Base-by-base conservation (phyloP, 441 rosid genomes). In the Omphalea diandra region DNA sequence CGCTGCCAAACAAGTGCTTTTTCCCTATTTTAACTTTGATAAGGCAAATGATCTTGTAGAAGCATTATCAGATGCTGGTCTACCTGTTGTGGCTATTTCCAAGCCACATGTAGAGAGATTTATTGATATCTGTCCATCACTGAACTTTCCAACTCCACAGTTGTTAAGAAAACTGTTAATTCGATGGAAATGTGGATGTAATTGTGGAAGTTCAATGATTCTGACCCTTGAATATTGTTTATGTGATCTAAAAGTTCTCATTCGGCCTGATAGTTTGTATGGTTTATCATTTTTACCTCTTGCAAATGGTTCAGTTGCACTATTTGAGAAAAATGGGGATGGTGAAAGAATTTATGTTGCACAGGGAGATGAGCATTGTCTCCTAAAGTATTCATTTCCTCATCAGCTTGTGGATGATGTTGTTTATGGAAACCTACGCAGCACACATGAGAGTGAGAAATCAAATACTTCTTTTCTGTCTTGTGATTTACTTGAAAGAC, bases 201-300 rank as follows among this genome's bases (percentile, higher is more conserved):
- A 70, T 81, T 85, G 88, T 67, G 79, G 88, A 72, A 80, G 54
- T 81, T 94, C 90, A 71, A 83, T 85, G 82, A 73, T 88, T 65
- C 79, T 93, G 83, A 80, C 92, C 69, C 91, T 95, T 77, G 99
- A 95, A 71, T 95, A 95, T 82, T 95, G 99, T 83, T 85, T 95
- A 69, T 84, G 85, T 87, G 99, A 93, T 84, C 81, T 84, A 61
- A 65, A 77, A 71, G 74, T 75, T 80, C 88, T 92, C 31, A 75
- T 73, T 81, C 80, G 63, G 62, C 79, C 78, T 60, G 87, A 85
- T 65, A 69, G 68, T 78, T 76, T 95, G 77, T 86, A 80, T 79
- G 98, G 98, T 78, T 82, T 95, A 83, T 86, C 94, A 70, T 77
- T 95, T 84, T 76, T 95, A 80, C 98, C 98, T 61, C 96, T 95